These are phyloP conservation scores for Starmera stellimalicola DNA, from an alignment of 1,139 yeast species.

Conservation along the genomic window DNA sequence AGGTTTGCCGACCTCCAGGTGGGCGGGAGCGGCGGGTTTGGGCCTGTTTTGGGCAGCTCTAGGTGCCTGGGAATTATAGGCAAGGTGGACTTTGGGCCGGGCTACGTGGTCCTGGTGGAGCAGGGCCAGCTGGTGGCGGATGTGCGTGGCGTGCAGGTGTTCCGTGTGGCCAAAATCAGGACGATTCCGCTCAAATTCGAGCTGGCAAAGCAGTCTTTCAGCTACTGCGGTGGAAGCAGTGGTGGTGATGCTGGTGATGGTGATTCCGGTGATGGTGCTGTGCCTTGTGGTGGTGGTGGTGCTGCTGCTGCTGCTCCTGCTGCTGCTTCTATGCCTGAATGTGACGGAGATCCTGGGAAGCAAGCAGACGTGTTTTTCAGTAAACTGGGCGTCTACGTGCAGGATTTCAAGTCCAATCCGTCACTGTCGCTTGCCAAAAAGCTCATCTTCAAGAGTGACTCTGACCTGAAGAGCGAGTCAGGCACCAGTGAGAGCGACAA, in stretches of 20 bases:
- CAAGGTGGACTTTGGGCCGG: slow-evolving; percentile 17
- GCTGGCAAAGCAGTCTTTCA: slow-evolving; percentile 8
- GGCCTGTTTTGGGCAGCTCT: too few species aligned
- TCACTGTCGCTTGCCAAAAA: slow-evolving; percentile 13
- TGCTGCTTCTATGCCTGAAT: background rate
- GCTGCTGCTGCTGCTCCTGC: background rate
- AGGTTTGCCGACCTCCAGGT: too few species aligned
- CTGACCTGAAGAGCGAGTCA: background rate
- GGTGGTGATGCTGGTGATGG: background rate
- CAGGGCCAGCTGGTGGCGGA: background rate
- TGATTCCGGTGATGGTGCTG: slow-evolving; percentile 1
- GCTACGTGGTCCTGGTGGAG: slow-evolving; percentile 7
- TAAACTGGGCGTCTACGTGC: slow-evolving; percentile 17
- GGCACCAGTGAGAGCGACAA: background rate
- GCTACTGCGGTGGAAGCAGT: background rate
- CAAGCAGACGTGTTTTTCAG: slow-evolving; percentile 14
- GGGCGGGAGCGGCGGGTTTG: too few species aligned
- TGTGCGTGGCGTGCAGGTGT: background rate
- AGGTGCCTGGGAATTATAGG: slow-evolving; percentile 19
- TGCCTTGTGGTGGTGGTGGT: background rate
- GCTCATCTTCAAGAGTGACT: slow-evolving; percentile 3
- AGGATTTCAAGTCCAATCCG: slow-evolving; percentile 17
- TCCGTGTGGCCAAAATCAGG: background rate
- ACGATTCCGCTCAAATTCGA: slow-evolving; percentile 20
- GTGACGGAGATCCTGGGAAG: slow-evolving; percentile 7